A percentile compares a stretch with the other conserved stretches of the same genome.
phyloP scores from a whole-genome alignment of 2,329 filamentous ascomycete species.

The Colletotrichum sp. region DNA sequence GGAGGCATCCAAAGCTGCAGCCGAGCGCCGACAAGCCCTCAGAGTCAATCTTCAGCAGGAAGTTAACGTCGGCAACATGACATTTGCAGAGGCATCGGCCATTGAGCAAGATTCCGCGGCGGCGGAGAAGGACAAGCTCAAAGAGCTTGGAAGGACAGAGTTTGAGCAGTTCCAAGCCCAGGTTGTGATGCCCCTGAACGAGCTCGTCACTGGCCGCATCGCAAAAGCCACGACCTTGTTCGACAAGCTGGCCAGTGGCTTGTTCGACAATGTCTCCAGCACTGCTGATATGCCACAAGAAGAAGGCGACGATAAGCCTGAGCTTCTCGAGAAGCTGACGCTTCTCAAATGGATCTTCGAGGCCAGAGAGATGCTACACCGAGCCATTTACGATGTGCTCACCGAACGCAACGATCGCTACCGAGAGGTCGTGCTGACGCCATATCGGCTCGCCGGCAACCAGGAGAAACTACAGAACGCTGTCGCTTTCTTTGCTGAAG shows the following conservation, averaged over 20 bases:
- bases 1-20: constrained; percentile 54
- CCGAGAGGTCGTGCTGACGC: constrained; percentile 80
- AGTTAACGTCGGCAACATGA: constrained; percentile 78
- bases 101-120: constrained; percentile 78
- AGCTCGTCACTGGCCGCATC: constrained; percentile 78
- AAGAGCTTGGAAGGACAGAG: constrained; percentile 76
- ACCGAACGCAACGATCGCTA: constrained; percentile 88
- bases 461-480: constrained; percentile 81
- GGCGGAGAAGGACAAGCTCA: constrained; percentile 72
- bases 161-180: constrained; percentile 85
- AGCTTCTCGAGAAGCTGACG: constrained; percentile 92
- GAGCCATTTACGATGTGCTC: constrained; percentile 83
- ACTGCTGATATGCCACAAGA: constrained; percentile 86
- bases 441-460: constrained; percentile 78
- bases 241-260: constrained; percentile 71
- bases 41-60: constrained; percentile 79
- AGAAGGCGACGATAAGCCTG: constrained; percentile 93
- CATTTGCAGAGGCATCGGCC: constrained; percentile 81
- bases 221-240: constrained; percentile 78
- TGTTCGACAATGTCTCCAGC: constrained; percentile 70
- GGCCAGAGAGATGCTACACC: constrained; percentile 84
- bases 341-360: constrained; percentile 98
- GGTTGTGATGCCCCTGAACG: constrained; percentile 85
- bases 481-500: constrained; percentile 81
- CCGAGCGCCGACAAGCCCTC: constrained; percentile 66